A percentile compares a stretch with the other conserved stretches of the same genome.
These are phyloP conservation scores for Termitomyces sp. DNA, from an alignment of 768 basidiomycete species.

Conservation along the genomic window DNA sequence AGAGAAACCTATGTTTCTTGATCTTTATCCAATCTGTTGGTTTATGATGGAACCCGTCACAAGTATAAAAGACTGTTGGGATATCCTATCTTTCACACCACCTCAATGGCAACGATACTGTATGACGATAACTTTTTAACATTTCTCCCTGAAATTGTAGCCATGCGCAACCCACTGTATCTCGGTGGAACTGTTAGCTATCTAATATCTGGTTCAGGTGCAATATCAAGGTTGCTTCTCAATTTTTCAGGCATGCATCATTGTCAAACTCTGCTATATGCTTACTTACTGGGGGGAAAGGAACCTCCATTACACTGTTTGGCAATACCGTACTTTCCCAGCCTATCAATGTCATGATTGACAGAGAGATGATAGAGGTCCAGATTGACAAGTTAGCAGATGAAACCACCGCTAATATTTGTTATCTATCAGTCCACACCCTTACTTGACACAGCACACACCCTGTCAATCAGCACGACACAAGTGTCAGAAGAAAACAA, in stretches of 20 bases:
- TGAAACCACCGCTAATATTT: not conserved
- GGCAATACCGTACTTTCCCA: not conserved
- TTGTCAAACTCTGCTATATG: not conserved
- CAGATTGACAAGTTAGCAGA: not conserved
- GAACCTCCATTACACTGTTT: not conserved
- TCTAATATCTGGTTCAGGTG: too few species aligned
- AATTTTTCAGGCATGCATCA: not conserved
- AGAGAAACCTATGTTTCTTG: too few species aligned
- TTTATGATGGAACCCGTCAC: too few species aligned
- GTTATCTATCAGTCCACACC: not conserved
- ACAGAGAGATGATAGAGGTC: not conserved
- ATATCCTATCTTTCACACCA: too few species aligned
- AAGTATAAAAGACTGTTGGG: too few species aligned
- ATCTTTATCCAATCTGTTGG: too few species aligned
- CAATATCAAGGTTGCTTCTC: too few species aligned
- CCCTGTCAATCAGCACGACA: not conserved
- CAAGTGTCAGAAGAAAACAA: not conserved
- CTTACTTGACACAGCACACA: not conserved
- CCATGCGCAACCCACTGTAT: too few species aligned
- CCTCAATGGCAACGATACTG: too few species aligned
- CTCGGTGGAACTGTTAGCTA: too few species aligned
- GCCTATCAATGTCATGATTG: not conserved
- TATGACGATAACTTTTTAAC: too few species aligned
- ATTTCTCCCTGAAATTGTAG: too few species aligned
- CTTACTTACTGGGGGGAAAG: not conserved